Evolutionary conservation across 1,284 basidiomycete species (phyloP).

Genomic region (Puccinia brachypodii): DNA sequence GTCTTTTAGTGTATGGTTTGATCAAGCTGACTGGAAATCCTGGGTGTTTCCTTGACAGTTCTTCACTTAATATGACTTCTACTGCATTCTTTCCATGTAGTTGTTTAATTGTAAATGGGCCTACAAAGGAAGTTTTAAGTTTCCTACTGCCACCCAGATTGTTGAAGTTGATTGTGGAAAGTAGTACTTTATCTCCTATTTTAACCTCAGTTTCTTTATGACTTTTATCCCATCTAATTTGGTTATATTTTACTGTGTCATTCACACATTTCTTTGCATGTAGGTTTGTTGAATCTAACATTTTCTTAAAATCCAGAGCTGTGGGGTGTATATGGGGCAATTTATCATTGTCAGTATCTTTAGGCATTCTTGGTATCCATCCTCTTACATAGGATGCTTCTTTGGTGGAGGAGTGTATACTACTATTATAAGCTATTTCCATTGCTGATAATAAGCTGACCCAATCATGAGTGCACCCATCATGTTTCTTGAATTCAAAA

Average conservation of each 20-base stretch:
- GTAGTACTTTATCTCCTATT: slow-evolving; percentile 1
- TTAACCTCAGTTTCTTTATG: background rate
- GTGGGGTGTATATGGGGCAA: background rate
- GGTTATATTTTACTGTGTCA: background rate
- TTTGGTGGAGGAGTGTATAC: background rate
- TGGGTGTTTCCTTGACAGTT: background rate
- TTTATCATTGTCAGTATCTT: background rate
- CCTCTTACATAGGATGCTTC: background rate
- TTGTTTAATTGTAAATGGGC: background rate
- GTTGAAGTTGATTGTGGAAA: background rate
- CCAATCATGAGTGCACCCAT: slow-evolving; percentile 17
- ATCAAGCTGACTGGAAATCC: background rate
- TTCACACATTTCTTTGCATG: background rate
- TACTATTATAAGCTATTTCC: slow-evolving; percentile 12
- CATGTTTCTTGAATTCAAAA: background rate
- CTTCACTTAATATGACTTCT: slow-evolving; percentile 5
- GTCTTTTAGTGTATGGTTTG: background rate
- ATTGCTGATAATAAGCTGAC: slow-evolving; percentile 11
- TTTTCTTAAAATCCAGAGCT: background rate
- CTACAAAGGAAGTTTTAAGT: background rate
- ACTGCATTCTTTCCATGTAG: slow-evolving; percentile 1
- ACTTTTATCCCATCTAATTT: background rate
- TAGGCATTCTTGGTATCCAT: background rate
- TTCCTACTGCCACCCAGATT: background rate
- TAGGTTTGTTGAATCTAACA: background rate